These are phyloP conservation scores for Aspergillus novofumigatus DNA, from an alignment of 2,329 filamentous ascomycete species.

Conservation along the genomic window DNA sequence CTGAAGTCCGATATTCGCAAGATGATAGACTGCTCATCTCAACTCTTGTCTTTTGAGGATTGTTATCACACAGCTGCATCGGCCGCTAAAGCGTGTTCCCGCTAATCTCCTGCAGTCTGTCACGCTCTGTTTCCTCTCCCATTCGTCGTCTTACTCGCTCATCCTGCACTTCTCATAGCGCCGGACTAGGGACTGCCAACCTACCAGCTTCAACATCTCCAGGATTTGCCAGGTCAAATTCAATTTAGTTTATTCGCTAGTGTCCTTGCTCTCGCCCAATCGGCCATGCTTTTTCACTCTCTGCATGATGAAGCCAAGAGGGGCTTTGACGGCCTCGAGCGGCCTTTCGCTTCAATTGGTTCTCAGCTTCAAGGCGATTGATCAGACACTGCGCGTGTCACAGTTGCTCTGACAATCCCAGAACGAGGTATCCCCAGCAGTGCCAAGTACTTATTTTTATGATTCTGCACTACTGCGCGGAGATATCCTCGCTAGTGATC, in stretches of 20 bases:
- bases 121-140: conserved; percentile 2
- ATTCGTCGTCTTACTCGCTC: conserved; percentile 6
- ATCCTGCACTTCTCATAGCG: conserved; percentile 6
- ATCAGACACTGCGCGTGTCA: conserved; percentile 10
- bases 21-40: neutral
- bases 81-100: conserved; percentile 18
- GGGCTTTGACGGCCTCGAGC: neutral
- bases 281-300: neutral
- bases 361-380: conserved; percentile 2
- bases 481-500: neutral
- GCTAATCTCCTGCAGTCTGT: conserved; percentile 17
- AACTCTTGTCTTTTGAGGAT: neutral
- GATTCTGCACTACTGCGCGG: neutral
- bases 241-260: neutral
- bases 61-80: conserved; percentile 6
- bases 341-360: conserved; percentile 10
- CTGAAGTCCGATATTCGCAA: neutral
- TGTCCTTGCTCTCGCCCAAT: neutral
- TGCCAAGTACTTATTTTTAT: neutral
- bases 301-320: conserved; percentile 16
- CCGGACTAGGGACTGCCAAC: conserved; percentile 7
- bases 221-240: neutral
- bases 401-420: neutral
- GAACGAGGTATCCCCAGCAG: neutral
- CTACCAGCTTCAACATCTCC: neutral